Conservation (phyloP, 2,329 filamentous ascomycete species). For the Penicillium polonicum region DNA sequence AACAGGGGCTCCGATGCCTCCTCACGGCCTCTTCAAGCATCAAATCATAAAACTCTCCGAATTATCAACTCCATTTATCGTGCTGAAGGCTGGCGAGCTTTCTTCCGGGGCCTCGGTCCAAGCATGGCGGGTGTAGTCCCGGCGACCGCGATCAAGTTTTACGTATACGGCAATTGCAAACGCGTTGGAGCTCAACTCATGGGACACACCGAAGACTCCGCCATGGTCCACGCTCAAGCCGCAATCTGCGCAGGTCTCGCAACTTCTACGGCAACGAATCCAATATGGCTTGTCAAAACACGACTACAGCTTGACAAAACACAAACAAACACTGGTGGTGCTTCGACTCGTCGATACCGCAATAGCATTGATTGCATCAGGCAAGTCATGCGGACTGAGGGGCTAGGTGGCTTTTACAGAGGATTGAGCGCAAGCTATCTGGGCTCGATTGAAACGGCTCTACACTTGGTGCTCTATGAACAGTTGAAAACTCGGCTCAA, state of each 20-base stretch:
- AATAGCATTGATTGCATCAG: slow-evolving; percentile 66
- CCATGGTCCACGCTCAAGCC: slow-evolving; percentile 35
- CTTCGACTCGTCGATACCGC: slow-evolving; percentile 38
- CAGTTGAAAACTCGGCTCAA: slow-evolving; percentile 32
- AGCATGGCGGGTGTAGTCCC: slow-evolving; percentile 42
- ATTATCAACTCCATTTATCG: slow-evolving; percentile 39
- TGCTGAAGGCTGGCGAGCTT: slow-evolving; percentile 39
- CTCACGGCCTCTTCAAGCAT: slow-evolving; percentile 51
- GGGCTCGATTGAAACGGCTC: slow-evolving; percentile 37
- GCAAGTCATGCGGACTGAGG: slow-evolving; percentile 81
- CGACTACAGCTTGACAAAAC: slow-evolving; percentile 56
- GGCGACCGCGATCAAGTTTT: slow-evolving; percentile 42
- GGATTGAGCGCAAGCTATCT: slow-evolving; percentile 72
- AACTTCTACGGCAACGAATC: slow-evolving; percentile 39
- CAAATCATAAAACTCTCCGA: slow-evolving; percentile 33
- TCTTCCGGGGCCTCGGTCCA: slow-evolving; percentile 40
- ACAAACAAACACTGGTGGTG: slow-evolving; percentile 26
- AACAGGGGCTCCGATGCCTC: slow-evolving; percentile 48
- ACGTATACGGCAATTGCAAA: slow-evolving; percentile 42
- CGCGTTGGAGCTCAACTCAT: slow-evolving; percentile 32
- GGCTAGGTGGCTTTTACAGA: slow-evolving; percentile 80
- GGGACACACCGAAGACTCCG: slow-evolving; percentile 31
- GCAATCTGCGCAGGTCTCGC: slow-evolving; percentile 38
- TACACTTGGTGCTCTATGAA: slow-evolving; percentile 40
- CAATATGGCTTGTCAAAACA: slow-evolving; percentile 62